These are phyloP conservation scores for Collariella sp. DNA, from an alignment of 495 filamentous ascomycete species.

Conservation along the genomic window DNA sequence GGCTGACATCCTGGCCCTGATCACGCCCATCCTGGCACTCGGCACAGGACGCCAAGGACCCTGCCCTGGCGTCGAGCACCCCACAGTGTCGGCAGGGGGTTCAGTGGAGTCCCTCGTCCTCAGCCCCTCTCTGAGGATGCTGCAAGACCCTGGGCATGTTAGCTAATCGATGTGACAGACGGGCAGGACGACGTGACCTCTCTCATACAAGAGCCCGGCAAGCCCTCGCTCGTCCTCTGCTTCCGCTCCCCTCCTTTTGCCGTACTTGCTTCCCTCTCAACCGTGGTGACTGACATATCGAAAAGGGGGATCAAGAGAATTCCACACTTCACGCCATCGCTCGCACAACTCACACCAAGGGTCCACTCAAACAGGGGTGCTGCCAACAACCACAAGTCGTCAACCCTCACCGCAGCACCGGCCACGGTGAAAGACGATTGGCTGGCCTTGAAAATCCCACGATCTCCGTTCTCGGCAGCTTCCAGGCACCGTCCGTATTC, in stretches of 20 bases:
- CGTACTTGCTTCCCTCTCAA: not conserved
- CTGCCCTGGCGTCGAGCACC: not conserved
- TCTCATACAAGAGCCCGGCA: not conserved
- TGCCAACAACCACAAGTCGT: constrained; percentile 3
- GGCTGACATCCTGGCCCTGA: not conserved
- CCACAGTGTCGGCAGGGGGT: not conserved
- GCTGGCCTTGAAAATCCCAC: constrained; percentile 10
- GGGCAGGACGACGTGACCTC: constrained; percentile 1
- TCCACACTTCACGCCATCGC: not conserved
- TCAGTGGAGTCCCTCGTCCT: constrained; percentile 1
- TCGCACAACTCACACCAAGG: not conserved
- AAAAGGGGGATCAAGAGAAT: no score
- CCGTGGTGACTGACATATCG: not conserved
- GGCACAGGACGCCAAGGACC: not conserved
- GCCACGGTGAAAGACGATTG: constrained; percentile 32
- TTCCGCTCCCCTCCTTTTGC: not conserved
- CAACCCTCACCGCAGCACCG: constrained; percentile 9
- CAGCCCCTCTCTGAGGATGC: constrained; percentile 13
- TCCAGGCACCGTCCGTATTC: constrained; percentile 7
- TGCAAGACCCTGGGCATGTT: constrained; percentile 5
- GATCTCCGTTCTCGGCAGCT: constrained; percentile 33
- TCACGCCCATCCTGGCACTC: not conserved
- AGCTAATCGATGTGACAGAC: constrained; percentile 10
- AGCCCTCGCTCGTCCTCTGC: not conserved
- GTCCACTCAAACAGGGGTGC: not conserved